phyloP scores from a whole-genome alignment of 306 rosid genomes.

The Fragaria vesca region DNA sequence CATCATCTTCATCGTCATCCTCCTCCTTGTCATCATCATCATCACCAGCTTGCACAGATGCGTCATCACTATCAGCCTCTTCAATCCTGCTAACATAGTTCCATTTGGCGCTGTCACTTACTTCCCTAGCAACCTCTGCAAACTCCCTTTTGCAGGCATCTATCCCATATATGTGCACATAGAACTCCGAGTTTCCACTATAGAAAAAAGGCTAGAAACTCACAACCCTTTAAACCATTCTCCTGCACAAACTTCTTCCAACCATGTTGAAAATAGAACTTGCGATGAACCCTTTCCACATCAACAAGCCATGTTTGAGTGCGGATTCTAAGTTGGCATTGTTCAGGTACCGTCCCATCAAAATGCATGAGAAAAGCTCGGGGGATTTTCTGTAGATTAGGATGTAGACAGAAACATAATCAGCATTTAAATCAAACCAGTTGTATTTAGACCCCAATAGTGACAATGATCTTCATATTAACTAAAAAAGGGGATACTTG shows the following conservation, averaged over 20 bases:
- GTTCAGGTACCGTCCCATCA: neutral
- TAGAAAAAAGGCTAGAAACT: conserved; percentile 26
- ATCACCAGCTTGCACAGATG: neutral
- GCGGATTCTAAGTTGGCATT: neutral
- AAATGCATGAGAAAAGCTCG: neutral
- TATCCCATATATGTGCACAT: conserved; percentile 25
- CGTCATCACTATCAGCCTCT: neutral
- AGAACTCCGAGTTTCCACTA: conserved; percentile 11
- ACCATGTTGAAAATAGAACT: conserved; percentile 12
- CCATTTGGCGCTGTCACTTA: no score
- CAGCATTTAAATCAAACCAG: neutral
- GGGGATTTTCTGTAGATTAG: conserved; percentile 11
- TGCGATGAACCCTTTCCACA: neutral
- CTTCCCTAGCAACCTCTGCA: neutral
- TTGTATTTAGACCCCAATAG: neutral
- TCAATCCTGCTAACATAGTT: neutral
- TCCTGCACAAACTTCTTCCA: conserved; percentile 14
- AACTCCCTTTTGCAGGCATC: conserved; percentile 7
- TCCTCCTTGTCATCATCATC: neutral
- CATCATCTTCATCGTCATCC: no score
- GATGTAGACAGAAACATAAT: neutral
- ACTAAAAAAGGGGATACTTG: neutral
- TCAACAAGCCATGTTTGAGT: neutral
- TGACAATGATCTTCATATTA: neutral
- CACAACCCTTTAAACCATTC: conserved; percentile 11